Percentiles rank a stretch among this genome's conserved stretches.
These are phyloP conservation scores for Coemansia sp. DNA, from an alignment of 371 early-diverging fungal genomes.

Conservation along the genomic window DNA sequence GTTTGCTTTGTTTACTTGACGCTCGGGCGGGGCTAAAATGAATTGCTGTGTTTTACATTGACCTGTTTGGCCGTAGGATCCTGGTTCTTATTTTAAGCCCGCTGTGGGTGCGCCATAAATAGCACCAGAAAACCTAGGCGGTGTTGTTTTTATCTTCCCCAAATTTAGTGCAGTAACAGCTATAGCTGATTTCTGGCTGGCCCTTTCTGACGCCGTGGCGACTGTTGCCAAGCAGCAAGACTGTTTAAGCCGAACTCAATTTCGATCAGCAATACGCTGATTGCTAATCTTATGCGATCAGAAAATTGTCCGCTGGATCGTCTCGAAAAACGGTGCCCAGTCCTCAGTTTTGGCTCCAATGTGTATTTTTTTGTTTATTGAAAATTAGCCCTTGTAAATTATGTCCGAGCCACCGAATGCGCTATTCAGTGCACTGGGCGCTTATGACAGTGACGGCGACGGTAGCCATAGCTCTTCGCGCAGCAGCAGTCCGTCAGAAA, in stretches of 20 bases:
- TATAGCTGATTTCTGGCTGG: too few relatives aligned
- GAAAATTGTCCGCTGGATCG: background rate
- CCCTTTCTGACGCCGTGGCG: too few relatives aligned
- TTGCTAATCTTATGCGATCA: background rate
- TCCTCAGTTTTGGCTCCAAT: background rate
- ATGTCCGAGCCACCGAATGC: slow-evolving; percentile 28
- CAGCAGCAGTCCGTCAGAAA: slow-evolving; percentile 5
- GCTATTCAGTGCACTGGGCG: slow-evolving; percentile 34
- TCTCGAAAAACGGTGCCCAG: background rate
- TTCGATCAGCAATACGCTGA: background rate
- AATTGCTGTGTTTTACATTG: background rate
- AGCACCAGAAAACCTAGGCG: too few relatives aligned
- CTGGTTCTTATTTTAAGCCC: too few relatives aligned
- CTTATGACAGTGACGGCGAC: slow-evolving; percentile 30
- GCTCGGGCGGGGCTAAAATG: background rate
- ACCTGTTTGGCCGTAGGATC: too few relatives aligned
- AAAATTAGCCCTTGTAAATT: background rate
- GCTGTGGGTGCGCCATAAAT: too few relatives aligned
- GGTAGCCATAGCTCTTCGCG: background rate
- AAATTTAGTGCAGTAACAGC: too few relatives aligned
- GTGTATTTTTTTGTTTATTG: background rate
- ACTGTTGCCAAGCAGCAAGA: too few relatives aligned
- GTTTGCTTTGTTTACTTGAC: too few relatives aligned
- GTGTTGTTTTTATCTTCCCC: too few relatives aligned
- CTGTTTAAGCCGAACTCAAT: background rate